Conservation (phyloP, 192 early-diverging fungal species). For the Kappamyces sp. region DNA sequence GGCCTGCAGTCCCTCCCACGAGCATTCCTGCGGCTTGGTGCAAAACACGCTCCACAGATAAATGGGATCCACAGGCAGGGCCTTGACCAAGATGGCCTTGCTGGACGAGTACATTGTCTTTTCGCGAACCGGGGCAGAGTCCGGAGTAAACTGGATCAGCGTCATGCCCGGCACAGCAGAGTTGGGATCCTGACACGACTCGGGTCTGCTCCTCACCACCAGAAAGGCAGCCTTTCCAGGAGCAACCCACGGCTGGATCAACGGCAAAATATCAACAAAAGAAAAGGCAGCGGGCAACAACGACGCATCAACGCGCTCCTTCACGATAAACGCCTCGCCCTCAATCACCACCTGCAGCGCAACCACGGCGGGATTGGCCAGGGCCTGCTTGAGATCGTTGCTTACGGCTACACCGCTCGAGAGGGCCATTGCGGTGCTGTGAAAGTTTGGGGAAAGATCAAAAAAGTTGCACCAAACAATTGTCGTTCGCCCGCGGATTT, state of each 20-base stretch:
- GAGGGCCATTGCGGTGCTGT: too few species aligned
- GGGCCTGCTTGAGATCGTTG: too few species aligned
- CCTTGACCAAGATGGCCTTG: slow-evolving; percentile 69
- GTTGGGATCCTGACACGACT: slow-evolving; percentile 4
- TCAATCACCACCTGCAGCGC: too few species aligned
- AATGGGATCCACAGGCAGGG: slow-evolving; percentile 69
- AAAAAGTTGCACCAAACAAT: too few species aligned
- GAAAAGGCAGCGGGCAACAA: background rate
- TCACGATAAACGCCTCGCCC: too few species aligned
- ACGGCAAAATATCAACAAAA: slow-evolving; percentile 13
- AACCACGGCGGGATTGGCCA: too few species aligned
- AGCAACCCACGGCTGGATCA: slow-evolving; percentile 2
- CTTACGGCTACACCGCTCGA: too few species aligned
- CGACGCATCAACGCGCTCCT: too few species aligned
- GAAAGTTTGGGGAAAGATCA: too few species aligned
- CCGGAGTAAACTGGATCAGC: slow-evolving; percentile 74
- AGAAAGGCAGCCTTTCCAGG: background rate
- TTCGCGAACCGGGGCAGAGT: slow-evolving; percentile 71
- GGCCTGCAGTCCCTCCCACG: slow-evolving; percentile 57
- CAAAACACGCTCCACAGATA: slow-evolving; percentile 21
- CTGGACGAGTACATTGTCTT: slow-evolving; percentile 95
- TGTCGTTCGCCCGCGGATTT: too few species aligned
- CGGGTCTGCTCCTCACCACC: background rate
- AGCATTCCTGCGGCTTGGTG: slow-evolving; percentile 45
- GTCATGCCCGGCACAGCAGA: slow-evolving; percentile 38